phyloP scores from a whole-genome alignment of 805 yeast species.

The Ogataea pignaliae region DNA sequence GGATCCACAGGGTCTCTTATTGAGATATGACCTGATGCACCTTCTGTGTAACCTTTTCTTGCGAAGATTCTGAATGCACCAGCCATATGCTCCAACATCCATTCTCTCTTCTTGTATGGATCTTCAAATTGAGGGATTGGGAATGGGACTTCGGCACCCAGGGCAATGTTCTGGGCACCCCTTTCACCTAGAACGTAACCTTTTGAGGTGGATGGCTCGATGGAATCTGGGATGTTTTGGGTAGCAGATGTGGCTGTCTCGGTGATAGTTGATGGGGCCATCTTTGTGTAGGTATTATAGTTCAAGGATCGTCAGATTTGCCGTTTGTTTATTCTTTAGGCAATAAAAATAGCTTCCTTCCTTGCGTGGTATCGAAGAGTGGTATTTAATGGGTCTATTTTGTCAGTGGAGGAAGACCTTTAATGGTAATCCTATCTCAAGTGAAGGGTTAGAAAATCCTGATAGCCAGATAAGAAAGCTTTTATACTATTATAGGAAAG shows the following conservation, averaged over 20 bases:
- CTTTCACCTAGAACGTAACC: conserved; percentile 39
- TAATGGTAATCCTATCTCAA: too few species aligned
- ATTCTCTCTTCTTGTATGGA: conserved; percentile 42
- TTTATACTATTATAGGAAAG: too few species aligned
- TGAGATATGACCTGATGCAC: conserved; percentile 83
- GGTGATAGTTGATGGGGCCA: conserved; percentile 14
- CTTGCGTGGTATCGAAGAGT: too few species aligned
- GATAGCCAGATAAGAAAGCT: too few species aligned
- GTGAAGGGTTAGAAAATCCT: too few species aligned
- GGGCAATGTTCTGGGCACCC: conserved; percentile 59
- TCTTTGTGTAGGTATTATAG: neutral
- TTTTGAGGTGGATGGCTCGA: conserved; percentile 32
- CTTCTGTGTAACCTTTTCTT: conserved; percentile 69
- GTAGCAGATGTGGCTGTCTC: conserved; percentile 12
- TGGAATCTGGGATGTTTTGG: conserved; percentile 24
- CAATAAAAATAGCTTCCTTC: neutral
- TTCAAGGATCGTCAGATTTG: neutral
- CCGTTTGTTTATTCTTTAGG: neutral
- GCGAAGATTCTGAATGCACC: conserved; percentile 79
- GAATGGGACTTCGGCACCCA: conserved; percentile 48
- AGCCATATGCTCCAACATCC: conserved; percentile 68
- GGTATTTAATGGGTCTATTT: too few species aligned
- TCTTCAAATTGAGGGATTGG: conserved; percentile 45
- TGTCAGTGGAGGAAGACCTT: too few species aligned
- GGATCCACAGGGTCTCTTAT: conserved; percentile 76